Conservation (phyloP, 306 rosid species). For the Echinosophora koreensis region DNA sequence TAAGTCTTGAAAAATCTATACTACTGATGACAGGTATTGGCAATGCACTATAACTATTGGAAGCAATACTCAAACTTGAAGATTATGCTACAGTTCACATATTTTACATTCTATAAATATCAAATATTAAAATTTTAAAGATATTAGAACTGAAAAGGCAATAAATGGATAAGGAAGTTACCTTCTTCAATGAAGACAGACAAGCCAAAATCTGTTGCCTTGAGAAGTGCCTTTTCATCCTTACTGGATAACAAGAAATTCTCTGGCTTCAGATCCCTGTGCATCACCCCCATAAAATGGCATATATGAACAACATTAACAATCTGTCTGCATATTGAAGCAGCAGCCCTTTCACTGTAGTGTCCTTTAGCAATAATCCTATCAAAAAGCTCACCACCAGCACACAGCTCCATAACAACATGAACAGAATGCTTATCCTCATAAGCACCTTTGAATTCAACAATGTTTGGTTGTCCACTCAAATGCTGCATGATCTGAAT, state of each 20-base stretch:
- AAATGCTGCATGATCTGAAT: constrained; percentile 93
- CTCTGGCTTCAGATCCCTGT: constrained; percentile 93
- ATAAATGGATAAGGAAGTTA: constrained; percentile 32
- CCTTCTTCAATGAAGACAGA: constrained; percentile 94
- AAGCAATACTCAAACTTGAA: background rate
- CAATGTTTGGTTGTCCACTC: constrained; percentile 92
- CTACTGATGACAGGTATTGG: background rate
- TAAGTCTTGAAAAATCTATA: background rate
- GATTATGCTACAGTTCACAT: constrained; percentile 32
- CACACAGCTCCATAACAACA: constrained; percentile 90
- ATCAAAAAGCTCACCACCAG: constrained; percentile 93
- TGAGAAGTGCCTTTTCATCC: constrained; percentile 73
- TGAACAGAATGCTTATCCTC: constrained; percentile 84
- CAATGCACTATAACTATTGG: background rate
- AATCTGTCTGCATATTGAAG: constrained; percentile 79
- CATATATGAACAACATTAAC: constrained; percentile 86
- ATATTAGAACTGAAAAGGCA: constrained; percentile 18
- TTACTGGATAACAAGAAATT: constrained; percentile 87
- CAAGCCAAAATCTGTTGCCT: constrained; percentile 92
- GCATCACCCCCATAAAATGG: constrained; percentile 97
- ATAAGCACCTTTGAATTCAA: constrained; percentile 86
- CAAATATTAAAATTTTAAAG: constrained; percentile 5
- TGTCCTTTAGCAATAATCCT: constrained; percentile 87
- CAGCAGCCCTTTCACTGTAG: constrained; percentile 86
- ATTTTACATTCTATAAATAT: background rate